A percentile compares a stretch with the other conserved stretches of the same genome.
Evolutionary conservation across 2,329 filamentous ascomycete genomes (phyloP).

Genomic region (Sporothrix euskadiensis): DNA sequence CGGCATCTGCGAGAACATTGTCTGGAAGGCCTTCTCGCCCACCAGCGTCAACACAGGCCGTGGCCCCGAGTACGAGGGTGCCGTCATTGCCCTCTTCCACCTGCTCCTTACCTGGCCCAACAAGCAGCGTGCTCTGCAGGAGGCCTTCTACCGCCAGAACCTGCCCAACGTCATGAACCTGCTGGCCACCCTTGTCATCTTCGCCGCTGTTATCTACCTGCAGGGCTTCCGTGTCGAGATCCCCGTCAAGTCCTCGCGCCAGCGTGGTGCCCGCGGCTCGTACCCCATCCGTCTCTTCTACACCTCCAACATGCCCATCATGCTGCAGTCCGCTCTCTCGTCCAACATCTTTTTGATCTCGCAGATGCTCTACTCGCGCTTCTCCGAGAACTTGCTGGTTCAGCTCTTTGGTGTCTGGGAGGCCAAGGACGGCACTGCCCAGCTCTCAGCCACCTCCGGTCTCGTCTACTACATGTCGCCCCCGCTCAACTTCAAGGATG

Average conservation of each 20-base stretch:
- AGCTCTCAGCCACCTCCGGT: conserved; percentile 90
- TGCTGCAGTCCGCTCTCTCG: conserved; percentile 97
- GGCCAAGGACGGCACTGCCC: conserved; percentile 90
- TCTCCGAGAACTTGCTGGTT: conserved; percentile 98
- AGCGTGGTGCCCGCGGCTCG: conserved; percentile 96
- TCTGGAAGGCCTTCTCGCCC: conserved; percentile 99
- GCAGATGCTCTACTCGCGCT: conserved; percentile 99
- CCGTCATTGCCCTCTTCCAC: conserved; percentile 96
- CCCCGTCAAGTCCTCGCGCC: conserved; percentile 97
- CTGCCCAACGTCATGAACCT: conserved; percentile 99
- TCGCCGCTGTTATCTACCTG: conserved; percentile 97
- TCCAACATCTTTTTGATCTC: conserved; percentile 99
- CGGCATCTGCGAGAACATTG: conserved; percentile 99
- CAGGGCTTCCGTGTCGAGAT: conserved; percentile 99
- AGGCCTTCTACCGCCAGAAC: conserved; percentile 99
- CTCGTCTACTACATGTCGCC: conserved; percentile 99
- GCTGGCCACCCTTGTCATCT: conserved; percentile 86
- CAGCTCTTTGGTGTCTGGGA: conserved; percentile 98
- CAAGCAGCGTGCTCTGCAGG: conserved; percentile 97
- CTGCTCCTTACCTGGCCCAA: conserved; percentile 97
- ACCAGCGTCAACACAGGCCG: conserved; percentile 99
- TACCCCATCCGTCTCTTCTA: conserved; percentile 99
- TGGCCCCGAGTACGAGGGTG: conserved; percentile 98
- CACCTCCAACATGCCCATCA: conserved; percentile 99
- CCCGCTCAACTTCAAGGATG: conserved; percentile 95